Evolutionary conservation across 768 basidiomycete species (phyloP).

Genomic region (Termitomyces sp.): DNA sequence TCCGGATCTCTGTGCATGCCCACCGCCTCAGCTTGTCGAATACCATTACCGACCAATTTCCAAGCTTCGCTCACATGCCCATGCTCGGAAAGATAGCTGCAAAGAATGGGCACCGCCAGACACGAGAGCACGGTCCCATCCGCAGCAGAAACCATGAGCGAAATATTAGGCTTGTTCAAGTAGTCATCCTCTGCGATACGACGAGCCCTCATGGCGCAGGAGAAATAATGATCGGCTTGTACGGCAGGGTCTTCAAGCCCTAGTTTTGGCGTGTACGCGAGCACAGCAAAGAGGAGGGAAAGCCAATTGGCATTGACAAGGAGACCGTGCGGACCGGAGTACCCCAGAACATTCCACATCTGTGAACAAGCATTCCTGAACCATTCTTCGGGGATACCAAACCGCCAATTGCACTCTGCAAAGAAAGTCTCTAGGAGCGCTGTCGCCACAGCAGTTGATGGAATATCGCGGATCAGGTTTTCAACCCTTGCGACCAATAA

Average conservation of each 20-base stretch:
- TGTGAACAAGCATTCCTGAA: conserved; percentile 33
- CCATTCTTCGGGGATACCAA: conserved; percentile 45
- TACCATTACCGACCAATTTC: conserved; percentile 36
- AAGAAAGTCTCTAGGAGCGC: conserved; percentile 37
- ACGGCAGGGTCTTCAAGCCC: not conserved
- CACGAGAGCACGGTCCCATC: conserved; percentile 43
- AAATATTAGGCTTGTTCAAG: conserved; percentile 26
- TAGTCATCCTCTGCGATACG: conserved; percentile 41
- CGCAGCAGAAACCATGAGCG: conserved; percentile 31
- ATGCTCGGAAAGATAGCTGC: conserved; percentile 37
- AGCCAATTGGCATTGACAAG: conserved; percentile 48
- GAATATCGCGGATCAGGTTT: conserved; percentile 28
- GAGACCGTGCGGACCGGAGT: conserved; percentile 21
- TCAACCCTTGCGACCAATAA: conserved; percentile 19
- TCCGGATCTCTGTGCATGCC: conserved; percentile 40
- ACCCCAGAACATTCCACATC: conserved; percentile 41
- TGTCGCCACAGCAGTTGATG: conserved; percentile 24
- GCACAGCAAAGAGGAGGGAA: conserved; percentile 41
- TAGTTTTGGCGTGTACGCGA: conserved; percentile 33
- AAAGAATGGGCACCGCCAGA: conserved; percentile 38
- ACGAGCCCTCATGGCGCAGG: conserved; percentile 37
- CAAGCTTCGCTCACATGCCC: conserved; percentile 46
- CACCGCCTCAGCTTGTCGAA: conserved; percentile 33
- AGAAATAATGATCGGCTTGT: conserved; percentile 24
- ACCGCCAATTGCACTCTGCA: conserved; percentile 42